Base-by-base conservation (phyloP, 129 eudicot species). In the Erigeron canadensis region DNA sequence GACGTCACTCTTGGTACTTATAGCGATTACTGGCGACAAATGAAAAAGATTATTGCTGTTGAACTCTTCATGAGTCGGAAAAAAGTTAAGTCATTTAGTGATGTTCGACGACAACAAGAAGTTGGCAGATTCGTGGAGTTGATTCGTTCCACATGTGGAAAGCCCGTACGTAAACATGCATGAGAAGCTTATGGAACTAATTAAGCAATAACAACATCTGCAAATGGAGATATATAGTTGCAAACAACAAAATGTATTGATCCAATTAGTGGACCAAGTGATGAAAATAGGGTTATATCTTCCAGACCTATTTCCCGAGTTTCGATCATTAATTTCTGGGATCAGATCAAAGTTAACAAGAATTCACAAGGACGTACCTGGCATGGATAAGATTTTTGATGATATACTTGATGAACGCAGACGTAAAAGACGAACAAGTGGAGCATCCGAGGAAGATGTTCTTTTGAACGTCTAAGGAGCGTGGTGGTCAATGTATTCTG, bases 61-160 rank as follows among this genome's bases (percentile, higher is more conserved):
- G 58, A 73, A 51, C 61, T 73, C 19, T 28, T n/a, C n/a, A n/a
- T 73, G n/a, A 73, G 77, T 61, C 58, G 43, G 28, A 62, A 73
- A 47, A 73, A 37, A 34, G 77, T 61, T n/a, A 42, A 12, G 15
- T 61, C 77, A 15, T 60, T 73, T 8, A 34, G 70, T 34, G 23
- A 5, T 38, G 47, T 48, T 22, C n/a, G n/a, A n/a, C 21, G 77
- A 10, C 61, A 60, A 6, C 34, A 61, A 16, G 70, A 73, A 19
- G 17, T 44, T 19, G 9, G 62, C 5, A 13, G 42, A 6, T 57
- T 73, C 10, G 23, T 61, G 60, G 16, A 46, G 43, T 41, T 23
- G 18, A 54, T 73, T 8, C 38, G 22, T 1, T 43, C 21, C 15
- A 43, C 39, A 4, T 45, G 28, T 10, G 77, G 61, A 13, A 42